Base-by-base conservation (phyloP, 192 early-diverging fungal genomes). In the Radiomyces spectabilis region DNA sequence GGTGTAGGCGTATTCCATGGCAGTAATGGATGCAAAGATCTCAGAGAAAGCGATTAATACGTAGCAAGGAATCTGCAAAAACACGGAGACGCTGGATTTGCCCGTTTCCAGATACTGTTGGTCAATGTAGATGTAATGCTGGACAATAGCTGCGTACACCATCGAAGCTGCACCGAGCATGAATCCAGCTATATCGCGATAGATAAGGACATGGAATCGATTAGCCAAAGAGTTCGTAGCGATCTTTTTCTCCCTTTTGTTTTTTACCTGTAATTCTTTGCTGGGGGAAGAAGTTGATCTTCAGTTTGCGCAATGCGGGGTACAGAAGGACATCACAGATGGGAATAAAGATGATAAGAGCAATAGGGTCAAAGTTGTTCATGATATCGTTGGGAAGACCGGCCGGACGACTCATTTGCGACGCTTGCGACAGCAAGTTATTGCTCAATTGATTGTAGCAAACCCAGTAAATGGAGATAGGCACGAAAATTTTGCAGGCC, bases 1-100 rank as follows among this genome's bases (percentile, higher is more conserved):
- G 43, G 70, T 78, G 65, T 74, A 84, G 5, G 81, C 77, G 41
- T 76, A 84, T 69, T 84, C 81, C 43, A 84, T 73, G 15, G 79
- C 77, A 4, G 81, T 81, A 38, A 81, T 73, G 15, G 79, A 84
- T 5, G 79, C 77, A 52, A 84, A 75, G 43, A 81, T 75, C 55
- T 84, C 81, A 5, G 76, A 59, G 15, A 78, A 65, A 3, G 79
- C 79, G 18, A 83, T 65, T 5, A 83, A 60, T 2, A 78, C 34
- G 54, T 83, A 83, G 12, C 63, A 66, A 12, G 81, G 81, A 16
- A 79, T 65, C 53, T 83, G 81, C 4, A 77, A 45, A 13, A 59
- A 75, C 1, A 79, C 77, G 1, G 69, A 73, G 16, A 83, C 65
- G 31, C 50, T 63, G 21, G 64, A 61, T 13, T 21, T 12, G 9